Evolutionary conservation across 192 early-diverging fungal genomes (phyloP).

Genomic region (Martensiomyces pterosporus): DNA sequence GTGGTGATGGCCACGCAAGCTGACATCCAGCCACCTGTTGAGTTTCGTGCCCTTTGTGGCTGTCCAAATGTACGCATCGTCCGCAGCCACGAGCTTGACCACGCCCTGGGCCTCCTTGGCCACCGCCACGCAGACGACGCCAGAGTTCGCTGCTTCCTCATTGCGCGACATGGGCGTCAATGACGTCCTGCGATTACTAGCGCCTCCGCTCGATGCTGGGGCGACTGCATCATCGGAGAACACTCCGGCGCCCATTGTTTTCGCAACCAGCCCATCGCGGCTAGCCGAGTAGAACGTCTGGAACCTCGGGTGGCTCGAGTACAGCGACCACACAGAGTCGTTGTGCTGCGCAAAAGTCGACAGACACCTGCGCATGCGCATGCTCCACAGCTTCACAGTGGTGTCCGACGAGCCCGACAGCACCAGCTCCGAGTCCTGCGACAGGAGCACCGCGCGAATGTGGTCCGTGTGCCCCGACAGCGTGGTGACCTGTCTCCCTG

Average conservation of each 20-base stretch:
- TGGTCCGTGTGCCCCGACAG: conserved; percentile 95
- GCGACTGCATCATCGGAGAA: conserved; percentile 15
- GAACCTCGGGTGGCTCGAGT: conserved; percentile 79
- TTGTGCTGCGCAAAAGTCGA: conserved; percentile 84
- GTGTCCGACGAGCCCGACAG: conserved; percentile 91
- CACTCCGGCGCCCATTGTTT: conserved; percentile 60
- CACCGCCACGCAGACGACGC: conserved; percentile 68
- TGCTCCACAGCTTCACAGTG: conserved; percentile 96
- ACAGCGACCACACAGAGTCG: conserved; percentile 88
- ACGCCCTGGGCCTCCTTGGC: conserved; percentile 83
- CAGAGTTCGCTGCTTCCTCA: conserved; percentile 8
- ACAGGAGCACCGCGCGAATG: conserved; percentile 82
- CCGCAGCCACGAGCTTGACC: conserved; percentile 77
- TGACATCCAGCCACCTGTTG: conserved; percentile 70
- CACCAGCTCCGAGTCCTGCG: conserved; percentile 81
- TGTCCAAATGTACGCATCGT: conserved; percentile 88
- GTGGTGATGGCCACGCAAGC: conserved; percentile 10
- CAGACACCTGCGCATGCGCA: conserved; percentile 80
- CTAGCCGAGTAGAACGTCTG: conserved; percentile 90
- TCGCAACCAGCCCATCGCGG: conserved; percentile 87
- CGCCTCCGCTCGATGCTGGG: not conserved
- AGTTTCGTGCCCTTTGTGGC: conserved; percentile 80
- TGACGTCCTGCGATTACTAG: conserved; percentile 9
- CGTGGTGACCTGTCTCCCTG: conserved; percentile 65
- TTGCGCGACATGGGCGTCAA: conserved; percentile 6